Base-by-base conservation (phyloP, 139 green algal genomes). In the Diplosphaera chodatii region DNA sequence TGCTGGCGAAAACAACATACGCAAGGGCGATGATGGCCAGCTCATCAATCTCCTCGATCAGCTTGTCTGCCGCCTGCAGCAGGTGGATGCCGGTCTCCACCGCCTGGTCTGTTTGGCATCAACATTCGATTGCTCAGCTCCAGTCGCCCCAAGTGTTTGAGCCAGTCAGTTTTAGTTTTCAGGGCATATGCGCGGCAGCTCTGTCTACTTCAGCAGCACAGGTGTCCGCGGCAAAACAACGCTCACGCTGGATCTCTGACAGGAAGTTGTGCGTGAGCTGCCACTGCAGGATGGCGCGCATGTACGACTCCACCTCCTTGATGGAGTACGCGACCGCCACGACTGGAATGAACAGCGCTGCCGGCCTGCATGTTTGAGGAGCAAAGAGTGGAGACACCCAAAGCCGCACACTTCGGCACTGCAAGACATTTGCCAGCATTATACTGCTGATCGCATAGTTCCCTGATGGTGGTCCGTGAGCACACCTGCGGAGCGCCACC, bases 21-120 rank as follows among this genome's bases (percentile, higher is more conserved):
- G 30, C 66, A 29, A 77, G 70, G 27, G 32, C 72, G 32, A 77
- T 67, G 29, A 72, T 37, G 41, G 72, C 72, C 22, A 77, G 32
- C 62, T 77, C 48, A 25, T 66, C 48, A 5, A 72, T 34, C 72
- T 72, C 65, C 20, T 55, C 28, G 30, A 72, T 66, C 30, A 77
- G 30, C 20, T 40, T 55, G 28, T 76, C 40, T 30, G 40, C 40
- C 5, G 40, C 40, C 30, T 5, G 8, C 40, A 76, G 40, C 20
- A 41, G 40, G 4, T 22, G 21, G 21, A 76, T 55, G 2, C 34
- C 40, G 5, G 27, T 48, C 29, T 67, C 20, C 22, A 66, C 37
- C 3, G 40, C 6, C 4, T 30, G 20, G 20, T 34, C 72, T 77
- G n/a, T n/a, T n/a, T n/a, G n/a, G n/a, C n/a, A n/a, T n/a, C n/a